Evolutionary conservation across 2,329 filamentous ascomycete species (phyloP), one percentile per base, ranked within the genome.

Genomic region (Ceratocystis eucalypticola): DNA sequence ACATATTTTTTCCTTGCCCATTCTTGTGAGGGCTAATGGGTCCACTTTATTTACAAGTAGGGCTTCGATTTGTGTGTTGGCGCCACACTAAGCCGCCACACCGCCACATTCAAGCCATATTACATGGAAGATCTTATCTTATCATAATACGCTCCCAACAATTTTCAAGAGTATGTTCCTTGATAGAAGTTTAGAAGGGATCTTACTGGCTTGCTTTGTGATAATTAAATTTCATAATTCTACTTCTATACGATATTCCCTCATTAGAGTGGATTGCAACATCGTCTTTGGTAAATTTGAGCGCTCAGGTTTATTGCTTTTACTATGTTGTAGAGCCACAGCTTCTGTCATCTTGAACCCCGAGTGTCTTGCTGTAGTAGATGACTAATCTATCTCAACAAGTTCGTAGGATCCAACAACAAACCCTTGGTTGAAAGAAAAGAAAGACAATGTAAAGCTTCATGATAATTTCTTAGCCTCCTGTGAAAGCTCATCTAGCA

Each of bases 321-420:
- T 15, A 12, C 3, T 15, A 10, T 28, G 48, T 10, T 5, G 15
- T 53, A 5, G 22, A 53, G 22, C 48, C 48, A 25, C 48, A 28
- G 48, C 48, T 20, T 20, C 25, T 4, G 25, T 53, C 25, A 22
- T 25, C 10, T 28, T 53, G n/a, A 10, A 20, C 6, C 46, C 46
- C 5, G 15, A 20, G 6, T 20, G 7, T 20, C 48, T 5, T 25
- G 48, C 55, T 50, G 20, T 62, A 22, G 44, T 63, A 30, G 65
- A 46, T 65, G 63, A 67, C 66, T 67, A 62, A 65, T 57, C 53
- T 17, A 64, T n/a, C 61, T 64, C 66, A 69, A 68, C 65, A 66
- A 65, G 67, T 67, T 61, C 28, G 37, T 25, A 61, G 53, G 64
- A 65, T 65, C n/a, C 37, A 46, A 41, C 63, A 50, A 65, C 45